These are phyloP conservation scores for Zygoascus hellenicus DNA, from an alignment of 1,139 yeast species.

Conservation along the genomic window DNA sequence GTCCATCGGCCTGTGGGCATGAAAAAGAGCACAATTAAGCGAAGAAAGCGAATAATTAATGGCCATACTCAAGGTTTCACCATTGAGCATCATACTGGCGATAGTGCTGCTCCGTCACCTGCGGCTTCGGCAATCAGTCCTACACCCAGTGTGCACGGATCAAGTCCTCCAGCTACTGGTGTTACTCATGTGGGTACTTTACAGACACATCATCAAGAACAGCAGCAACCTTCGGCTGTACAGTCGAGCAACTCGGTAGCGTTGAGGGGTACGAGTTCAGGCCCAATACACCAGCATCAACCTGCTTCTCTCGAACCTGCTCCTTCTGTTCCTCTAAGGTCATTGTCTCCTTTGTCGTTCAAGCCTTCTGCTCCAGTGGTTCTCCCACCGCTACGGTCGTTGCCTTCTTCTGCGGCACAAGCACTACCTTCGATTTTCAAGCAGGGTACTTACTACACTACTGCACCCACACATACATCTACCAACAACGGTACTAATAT, in stretches of 20 bases:
- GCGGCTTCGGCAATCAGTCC: background rate
- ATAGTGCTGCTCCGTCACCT: background rate
- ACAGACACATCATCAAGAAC: too few species aligned
- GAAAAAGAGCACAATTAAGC: conserved; percentile 67
- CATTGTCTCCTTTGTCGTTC: background rate
- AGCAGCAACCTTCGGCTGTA: too few species aligned
- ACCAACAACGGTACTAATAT: background rate
- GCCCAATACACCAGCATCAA: background rate
- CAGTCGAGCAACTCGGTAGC: too few species aligned
- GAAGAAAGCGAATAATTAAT: conserved; percentile 50
- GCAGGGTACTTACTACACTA: background rate
- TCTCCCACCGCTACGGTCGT: conserved; percentile 9
- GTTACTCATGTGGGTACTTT: background rate
- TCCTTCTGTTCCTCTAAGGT: background rate
- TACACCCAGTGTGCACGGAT: background rate
- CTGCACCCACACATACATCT: background rate
- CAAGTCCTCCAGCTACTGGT: background rate
- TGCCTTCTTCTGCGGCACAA: background rate
- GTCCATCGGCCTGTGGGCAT: conserved; percentile 70
- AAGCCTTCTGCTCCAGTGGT: conserved; percentile 8
- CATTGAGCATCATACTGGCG: background rate
- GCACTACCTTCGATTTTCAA: conserved; percentile 7
- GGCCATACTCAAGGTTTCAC: conserved; percentile 9
- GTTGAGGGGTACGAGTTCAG: too few species aligned
- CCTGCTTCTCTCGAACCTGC: background rate